Evolutionary conservation across 208 protist genomes (phyloP).

Genomic region (Leishmania guyanensis): DNA sequence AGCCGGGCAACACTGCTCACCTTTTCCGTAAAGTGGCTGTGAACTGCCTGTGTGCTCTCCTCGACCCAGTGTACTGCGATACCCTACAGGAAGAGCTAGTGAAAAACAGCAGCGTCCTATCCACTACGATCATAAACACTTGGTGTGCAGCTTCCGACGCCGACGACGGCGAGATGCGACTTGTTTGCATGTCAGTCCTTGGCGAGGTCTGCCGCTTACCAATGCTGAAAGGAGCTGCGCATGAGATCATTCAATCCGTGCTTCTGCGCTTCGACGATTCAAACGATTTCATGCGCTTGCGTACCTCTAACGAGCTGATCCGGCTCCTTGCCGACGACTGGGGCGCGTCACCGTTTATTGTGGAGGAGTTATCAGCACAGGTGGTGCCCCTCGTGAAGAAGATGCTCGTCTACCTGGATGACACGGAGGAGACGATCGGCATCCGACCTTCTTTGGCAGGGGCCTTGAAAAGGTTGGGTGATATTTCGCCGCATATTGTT

Average conservation of each 20-base stretch:
- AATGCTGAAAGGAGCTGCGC: conserved; percentile 53
- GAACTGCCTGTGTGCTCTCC: conserved; percentile 72
- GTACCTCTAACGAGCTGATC: conserved; percentile 46
- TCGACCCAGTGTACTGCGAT: conserved; percentile 32
- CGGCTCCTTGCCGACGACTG: conserved; percentile 24
- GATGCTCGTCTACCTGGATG: conserved; percentile 85
- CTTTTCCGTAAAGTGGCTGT: conserved; percentile 89
- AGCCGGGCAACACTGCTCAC: conserved; percentile 63
- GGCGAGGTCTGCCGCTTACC: conserved; percentile 55
- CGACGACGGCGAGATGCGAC: conserved; percentile 87
- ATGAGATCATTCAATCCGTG: conserved; percentile 76
- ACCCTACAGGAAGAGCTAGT: conserved; percentile 30
- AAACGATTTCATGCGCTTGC: conserved; percentile 65
- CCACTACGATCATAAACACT: conserved; percentile 46
- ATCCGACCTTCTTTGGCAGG: conserved; percentile 46
- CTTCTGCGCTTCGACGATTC: conserved; percentile 84
- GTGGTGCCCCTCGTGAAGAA: conserved; percentile 72
- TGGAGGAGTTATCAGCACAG: conserved; percentile 69
- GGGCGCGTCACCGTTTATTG: conserved; percentile 29
- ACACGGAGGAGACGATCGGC: conserved; percentile 70
- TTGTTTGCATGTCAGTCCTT: conserved; percentile 71
- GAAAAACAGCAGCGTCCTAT: conserved; percentile 42
- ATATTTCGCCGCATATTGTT: conserved; percentile 62
- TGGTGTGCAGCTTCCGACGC: conserved; percentile 83
- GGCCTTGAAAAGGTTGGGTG: conserved; percentile 53